Conservation (phyloP, 768 basidiomycete species). For the Lentinula sp. region DNA sequence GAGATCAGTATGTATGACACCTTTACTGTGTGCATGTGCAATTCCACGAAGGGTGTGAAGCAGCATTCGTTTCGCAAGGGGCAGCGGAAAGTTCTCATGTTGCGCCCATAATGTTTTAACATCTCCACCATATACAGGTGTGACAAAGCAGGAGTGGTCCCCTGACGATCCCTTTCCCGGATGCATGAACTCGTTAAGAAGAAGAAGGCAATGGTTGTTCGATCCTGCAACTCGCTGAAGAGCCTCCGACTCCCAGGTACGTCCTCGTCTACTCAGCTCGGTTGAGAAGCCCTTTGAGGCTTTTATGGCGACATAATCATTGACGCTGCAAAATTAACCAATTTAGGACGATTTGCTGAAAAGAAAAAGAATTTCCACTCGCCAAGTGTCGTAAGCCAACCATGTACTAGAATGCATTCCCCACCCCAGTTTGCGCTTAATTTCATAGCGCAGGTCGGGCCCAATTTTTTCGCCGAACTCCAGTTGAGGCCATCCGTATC, state of each 20-base stretch:
- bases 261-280: constrained; percentile 9
- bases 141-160: constrained; percentile 10
- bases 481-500: constrained; percentile 20
- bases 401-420: constrained; percentile 23
- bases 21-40: no score
- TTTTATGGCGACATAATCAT: constrained; percentile 13
- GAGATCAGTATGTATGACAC: constrained; percentile 13
- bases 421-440: constrained; percentile 24
- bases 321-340: constrained; percentile 3
- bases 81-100: no score
- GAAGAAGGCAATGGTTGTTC: constrained; percentile 8
- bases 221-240: background rate
- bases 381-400: constrained; percentile 21
- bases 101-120: no score
- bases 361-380: background rate
- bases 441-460: constrained; percentile 17
- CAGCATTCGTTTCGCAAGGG: no score
- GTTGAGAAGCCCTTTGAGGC: constrained; percentile 19
- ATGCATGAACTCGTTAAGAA: constrained; percentile 4
- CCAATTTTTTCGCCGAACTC: constrained; percentile 21
- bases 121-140: background rate
- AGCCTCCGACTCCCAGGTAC: constrained; percentile 15
- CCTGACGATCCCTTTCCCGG: constrained; percentile 8
- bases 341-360: no score
- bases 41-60: no score